phyloP scores from a whole-genome alignment of 768 basidiomycete genomes.

The Tricholoma sp. region DNA sequence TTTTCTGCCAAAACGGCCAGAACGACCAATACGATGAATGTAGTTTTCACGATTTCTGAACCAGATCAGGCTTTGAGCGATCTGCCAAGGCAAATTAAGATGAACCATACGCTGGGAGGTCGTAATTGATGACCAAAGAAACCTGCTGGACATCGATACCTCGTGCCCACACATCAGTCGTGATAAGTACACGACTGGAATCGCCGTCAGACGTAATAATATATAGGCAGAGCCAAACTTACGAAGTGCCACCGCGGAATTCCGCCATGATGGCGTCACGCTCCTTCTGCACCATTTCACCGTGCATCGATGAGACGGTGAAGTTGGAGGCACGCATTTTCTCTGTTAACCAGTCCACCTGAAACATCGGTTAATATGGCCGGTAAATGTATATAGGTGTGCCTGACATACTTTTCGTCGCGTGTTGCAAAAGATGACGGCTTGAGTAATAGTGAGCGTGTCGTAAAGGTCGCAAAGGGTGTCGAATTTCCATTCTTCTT shows the following conservation, averaged over 20 bases:
- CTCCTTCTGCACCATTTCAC: slow-evolving; percentile 95
- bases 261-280: slow-evolving; percentile 96
- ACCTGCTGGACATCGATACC: slow-evolving; percentile 99
- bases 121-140: slow-evolving; percentile 95
- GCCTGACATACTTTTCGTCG: slow-evolving; percentile 75
- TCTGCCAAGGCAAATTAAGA: not conserved
- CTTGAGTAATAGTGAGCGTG: slow-evolving; percentile 97
- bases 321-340: slow-evolving; percentile 99
- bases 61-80: not conserved
- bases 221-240: slow-evolving; percentile 25
- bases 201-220: slow-evolving; percentile 10
- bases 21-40: slow-evolving; percentile 99
- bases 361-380: slow-evolving; percentile 7
- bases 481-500: slow-evolving; percentile 99
- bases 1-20: slow-evolving; percentile 97
- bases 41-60: slow-evolving; percentile 96
- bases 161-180: slow-evolving; percentile 95
- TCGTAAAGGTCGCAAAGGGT: slow-evolving; percentile 97
- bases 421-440: slow-evolving; percentile 99
- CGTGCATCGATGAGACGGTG: slow-evolving; percentile 94
- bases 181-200: slow-evolving; percentile 83
- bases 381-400: not conserved
- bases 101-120: slow-evolving; percentile 77
- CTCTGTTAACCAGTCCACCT: slow-evolving; percentile 98
- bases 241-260: slow-evolving; percentile 92